Evolutionary conservation across 2,329 filamentous ascomycete genomes (phyloP).

Genomic region (Ophiognomonia clavigignenti-juglandacearum): DNA sequence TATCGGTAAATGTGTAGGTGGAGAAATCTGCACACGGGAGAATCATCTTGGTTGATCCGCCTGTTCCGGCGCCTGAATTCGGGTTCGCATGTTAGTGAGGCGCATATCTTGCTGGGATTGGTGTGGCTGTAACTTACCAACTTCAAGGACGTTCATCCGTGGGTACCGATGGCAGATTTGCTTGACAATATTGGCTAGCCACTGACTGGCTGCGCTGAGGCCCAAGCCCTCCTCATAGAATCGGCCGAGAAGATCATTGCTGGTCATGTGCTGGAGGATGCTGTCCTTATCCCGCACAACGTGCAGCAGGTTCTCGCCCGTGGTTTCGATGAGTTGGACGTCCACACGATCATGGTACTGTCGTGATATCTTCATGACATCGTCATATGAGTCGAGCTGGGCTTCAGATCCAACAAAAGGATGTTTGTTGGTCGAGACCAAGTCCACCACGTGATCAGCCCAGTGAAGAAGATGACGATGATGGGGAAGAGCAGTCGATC

Average conservation of each 20-base stretch:
- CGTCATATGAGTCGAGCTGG: background rate
- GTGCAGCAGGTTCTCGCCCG: constrained; percentile 25
- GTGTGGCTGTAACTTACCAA: too few relatives aligned
- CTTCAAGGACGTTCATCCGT: background rate
- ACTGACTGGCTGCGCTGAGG: constrained; percentile 9
- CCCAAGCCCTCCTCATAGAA: constrained; percentile 20
- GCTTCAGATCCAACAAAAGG: background rate
- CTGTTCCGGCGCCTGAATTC: constrained; percentile 1
- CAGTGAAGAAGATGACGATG: background rate
- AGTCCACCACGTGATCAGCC: background rate
- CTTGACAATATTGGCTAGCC: constrained; percentile 14
- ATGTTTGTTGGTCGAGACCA: background rate
- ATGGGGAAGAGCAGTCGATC: background rate
- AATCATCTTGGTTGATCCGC: constrained; percentile 13
- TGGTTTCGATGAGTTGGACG: constrained; percentile 20
- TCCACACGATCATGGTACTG: constrained; percentile 6
- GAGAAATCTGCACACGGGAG: constrained; percentile 24
- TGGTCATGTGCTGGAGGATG: constrained; percentile 27
- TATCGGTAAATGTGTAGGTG: constrained; percentile 40
- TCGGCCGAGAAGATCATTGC: constrained; percentile 24
- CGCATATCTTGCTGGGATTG: too few relatives aligned
- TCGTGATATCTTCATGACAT: constrained; percentile 3
- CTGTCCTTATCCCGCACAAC: constrained; percentile 26
- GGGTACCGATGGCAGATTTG: background rate
- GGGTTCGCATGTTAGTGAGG: too few relatives aligned